A percentile compares a stretch with the other conserved stretches of the same genome.
Conservation (phyloP, 331 rosid genomes). For the Acacia concinna region DNA sequence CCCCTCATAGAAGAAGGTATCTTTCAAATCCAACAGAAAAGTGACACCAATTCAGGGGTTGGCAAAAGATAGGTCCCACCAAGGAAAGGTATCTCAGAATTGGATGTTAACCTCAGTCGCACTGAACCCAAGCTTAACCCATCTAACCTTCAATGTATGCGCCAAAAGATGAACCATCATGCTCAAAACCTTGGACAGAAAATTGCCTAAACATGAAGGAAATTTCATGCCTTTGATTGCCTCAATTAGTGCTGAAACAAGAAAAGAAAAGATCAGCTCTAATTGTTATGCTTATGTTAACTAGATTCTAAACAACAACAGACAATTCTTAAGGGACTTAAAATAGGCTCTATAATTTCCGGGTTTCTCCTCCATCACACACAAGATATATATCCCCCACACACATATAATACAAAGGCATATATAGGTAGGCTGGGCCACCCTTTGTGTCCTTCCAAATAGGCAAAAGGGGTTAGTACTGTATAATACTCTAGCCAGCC, state of each 20-base stretch:
- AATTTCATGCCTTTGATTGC: slow-evolving; percentile 13
- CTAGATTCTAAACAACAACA: slow-evolving; percentile 32
- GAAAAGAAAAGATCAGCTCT: slow-evolving; percentile 6
- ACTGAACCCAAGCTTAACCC: not conserved
- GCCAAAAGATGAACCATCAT: not conserved
- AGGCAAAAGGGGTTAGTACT: slow-evolving; percentile 1
- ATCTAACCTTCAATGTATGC: not conserved
- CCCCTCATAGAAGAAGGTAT: slow-evolving; percentile 39
- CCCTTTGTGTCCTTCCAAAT: slow-evolving; percentile 4
- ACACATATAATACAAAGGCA: not conserved
- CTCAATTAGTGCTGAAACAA: slow-evolving; percentile 4
- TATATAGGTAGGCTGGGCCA: slow-evolving; percentile 17
- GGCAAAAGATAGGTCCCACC: slow-evolving; percentile 50
- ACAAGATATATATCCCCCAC: not conserved
- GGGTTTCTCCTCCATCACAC: slow-evolving; percentile 5
- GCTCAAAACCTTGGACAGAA: not conserved
- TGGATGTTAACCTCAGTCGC: slow-evolving; percentile 28
- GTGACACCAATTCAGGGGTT: slow-evolving; percentile 33
- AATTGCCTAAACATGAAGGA: not conserved
- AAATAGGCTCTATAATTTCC: slow-evolving; percentile 26
- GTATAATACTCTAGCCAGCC: not conserved
- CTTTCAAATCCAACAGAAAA: slow-evolving; percentile 34
- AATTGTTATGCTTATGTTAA: slow-evolving; percentile 33
- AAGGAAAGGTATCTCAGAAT: slow-evolving; percentile 26
- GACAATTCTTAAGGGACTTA: slow-evolving; percentile 12